Evolutionary conservation across 257 asterid genomes (phyloP), one percentile per base, ranked within the genome.

Genomic region (Schizonepeta tenuifolia): DNA sequence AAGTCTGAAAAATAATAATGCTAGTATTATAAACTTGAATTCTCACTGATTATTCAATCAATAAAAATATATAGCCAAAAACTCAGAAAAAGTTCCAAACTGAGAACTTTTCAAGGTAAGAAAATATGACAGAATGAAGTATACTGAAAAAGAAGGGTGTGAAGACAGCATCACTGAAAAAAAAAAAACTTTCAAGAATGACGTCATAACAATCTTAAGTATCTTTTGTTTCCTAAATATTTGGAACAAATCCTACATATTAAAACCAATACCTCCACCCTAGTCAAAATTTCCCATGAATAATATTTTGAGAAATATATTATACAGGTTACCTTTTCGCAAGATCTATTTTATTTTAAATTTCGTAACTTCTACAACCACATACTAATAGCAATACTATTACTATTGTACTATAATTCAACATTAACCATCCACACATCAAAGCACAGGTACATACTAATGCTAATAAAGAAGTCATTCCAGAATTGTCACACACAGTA

Each of bases 181-280:
- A 49, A 55, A 49, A 24, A 31, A 31, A 35, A 47, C 66, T 74
- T 70, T 15, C 24, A 40, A 64, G 65, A 10, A 64, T 3, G 51
- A 50, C 46, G 33, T 17, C 44, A 8, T n/a, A 69, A 50, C 59
- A 61, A 28, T 64, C 57, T 3, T 14, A 28, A 59, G 73, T 47
- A 57, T 51, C 59, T 44, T 28, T 15, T 43, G 44, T 53, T 49
- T 33, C 54, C 1, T 43, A 22, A 24, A 4, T 54, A 55, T 9
- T 35, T 56, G 1, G 36, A 11, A 18, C 10, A 38, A 7, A 20
- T 47, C 15, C 36, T 36, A 61, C 9, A 9, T 15, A 28, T 41
- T 54, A 18, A 64, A 40, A 70, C 55, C 55, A 41, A 60, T 38
- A 60, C 55, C 7, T 33, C 36, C 73, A 15, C 65, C 26, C 17